Evolutionary conservation across 768 basidiomycete species (phyloP).

Genomic region (Phylloporus arenicola): DNA sequence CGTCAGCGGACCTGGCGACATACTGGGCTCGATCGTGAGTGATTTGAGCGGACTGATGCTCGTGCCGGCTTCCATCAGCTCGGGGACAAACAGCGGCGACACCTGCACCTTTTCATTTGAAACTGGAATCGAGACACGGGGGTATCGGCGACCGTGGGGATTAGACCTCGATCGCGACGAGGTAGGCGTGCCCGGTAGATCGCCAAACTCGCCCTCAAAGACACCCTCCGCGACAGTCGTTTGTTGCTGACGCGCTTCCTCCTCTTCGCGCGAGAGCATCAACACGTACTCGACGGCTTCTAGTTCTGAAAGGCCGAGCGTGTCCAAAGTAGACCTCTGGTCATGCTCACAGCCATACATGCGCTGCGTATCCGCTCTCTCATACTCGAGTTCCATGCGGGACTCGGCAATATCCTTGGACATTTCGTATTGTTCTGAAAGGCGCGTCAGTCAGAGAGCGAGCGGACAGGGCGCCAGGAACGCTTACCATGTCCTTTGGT

Average conservation of each 20-base stretch:
- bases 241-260: slow-evolving; percentile 21
- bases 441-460: not conserved
- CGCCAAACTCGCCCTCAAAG: slow-evolving; percentile 46
- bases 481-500: slow-evolving; percentile 47
- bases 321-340: slow-evolving; percentile 50
- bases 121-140: slow-evolving; percentile 20
- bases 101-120: slow-evolving; percentile 54
- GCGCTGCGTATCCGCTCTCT: slow-evolving; percentile 35
- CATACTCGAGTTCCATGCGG: slow-evolving; percentile 44
- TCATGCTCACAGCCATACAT: slow-evolving; percentile 48
- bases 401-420: slow-evolving; percentile 60
- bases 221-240: slow-evolving; percentile 46
- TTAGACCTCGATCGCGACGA: slow-evolving; percentile 15
- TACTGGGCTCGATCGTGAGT: slow-evolving; percentile 1
- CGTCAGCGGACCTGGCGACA: slow-evolving; percentile 8
- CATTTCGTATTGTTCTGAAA: slow-evolving; percentile 59
- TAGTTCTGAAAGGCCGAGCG: slow-evolving; percentile 65
- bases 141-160: slow-evolving; percentile 23
- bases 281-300: slow-evolving; percentile 77
- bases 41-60: slow-evolving; percentile 27
- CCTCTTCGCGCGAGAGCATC: slow-evolving; percentile 83
- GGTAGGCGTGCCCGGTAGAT: slow-evolving; percentile 5
- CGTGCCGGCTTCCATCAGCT: slow-evolving; percentile 52
- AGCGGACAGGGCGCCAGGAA: not conserved
- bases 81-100: slow-evolving; percentile 43